Conservation (phyloP, 768 basidiomycete species). For the Coprinopsis strossmayeri region DNA sequence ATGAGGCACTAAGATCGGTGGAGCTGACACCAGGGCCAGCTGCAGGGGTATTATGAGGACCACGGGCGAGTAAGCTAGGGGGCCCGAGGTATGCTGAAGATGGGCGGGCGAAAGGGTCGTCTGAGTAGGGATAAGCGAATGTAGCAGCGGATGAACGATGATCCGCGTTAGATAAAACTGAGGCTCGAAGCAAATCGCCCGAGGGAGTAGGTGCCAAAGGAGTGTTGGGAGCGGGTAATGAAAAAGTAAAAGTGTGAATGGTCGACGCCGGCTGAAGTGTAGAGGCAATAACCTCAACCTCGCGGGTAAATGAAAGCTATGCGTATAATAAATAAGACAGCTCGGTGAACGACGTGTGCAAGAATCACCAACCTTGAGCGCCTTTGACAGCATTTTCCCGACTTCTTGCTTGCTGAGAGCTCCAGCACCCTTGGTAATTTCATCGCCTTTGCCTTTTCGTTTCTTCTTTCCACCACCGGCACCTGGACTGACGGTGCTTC, state of each 20-base stretch:
- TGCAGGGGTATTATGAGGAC: constrained; percentile 27
- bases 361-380: constrained; percentile 74
- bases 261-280: constrained; percentile 91
- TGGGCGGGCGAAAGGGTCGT: constrained; percentile 74
- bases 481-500: constrained; percentile 80
- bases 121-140: constrained; percentile 66
- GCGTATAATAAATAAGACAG: background rate
- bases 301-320: constrained; percentile 85
- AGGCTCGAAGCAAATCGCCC: constrained; percentile 65
- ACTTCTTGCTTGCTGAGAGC: constrained; percentile 82
- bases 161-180: constrained; percentile 60
- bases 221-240: constrained; percentile 67
- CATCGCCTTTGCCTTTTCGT: constrained; percentile 57
- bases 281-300: constrained; percentile 93
- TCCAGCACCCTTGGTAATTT: constrained; percentile 67
- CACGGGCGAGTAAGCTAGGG: constrained; percentile 54
- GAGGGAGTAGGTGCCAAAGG: constrained; percentile 72
- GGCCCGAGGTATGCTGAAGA: constrained; percentile 79
- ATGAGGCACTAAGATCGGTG: constrained; percentile 24
- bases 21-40: constrained; percentile 25
- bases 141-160: constrained; percentile 64
- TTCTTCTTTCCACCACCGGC: constrained; percentile 77
- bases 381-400: constrained; percentile 86
- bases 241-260: constrained; percentile 88
- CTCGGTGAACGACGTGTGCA: background rate